Evolutionary conservation across 352 stramenopile species (phyloP), one percentile per base, ranked within the genome.

Genomic region (Globisporangium spinosum): DNA sequence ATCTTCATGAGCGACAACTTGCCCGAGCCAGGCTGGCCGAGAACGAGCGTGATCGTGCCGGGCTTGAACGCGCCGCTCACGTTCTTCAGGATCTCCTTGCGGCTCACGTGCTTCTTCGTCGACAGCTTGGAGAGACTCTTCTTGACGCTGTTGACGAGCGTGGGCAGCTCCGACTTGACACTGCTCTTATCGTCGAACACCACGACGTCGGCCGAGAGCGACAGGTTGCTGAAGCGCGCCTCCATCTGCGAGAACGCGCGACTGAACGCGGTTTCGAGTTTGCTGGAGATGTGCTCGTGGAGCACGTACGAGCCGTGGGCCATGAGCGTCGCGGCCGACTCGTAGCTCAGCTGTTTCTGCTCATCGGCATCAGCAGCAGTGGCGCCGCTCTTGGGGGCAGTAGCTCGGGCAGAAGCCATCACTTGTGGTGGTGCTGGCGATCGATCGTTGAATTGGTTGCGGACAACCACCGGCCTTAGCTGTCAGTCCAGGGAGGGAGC

Each of bases 1-100:
- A 70, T 6, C 45, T 74, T 74, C 66, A 74, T 60, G 17, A 70
- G 64, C 29, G 56, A n/a, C n/a, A 38, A 66, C 64, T 70, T 70
- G 64, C 56, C 64, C 0, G 47, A 54, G 1, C 47, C 47, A 25
- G 47, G 47, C 9, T 54, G 47, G 6, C 47, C 47, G 17, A 54
- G 47, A 8, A 54, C 12, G 17, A 54, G 6, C 47, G n/a, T 54
- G 20, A 54, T 22, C 47, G n/a, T 13, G 0, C 47, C 47, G 47
- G 47, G 47, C 47, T 25, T 54, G 47, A 54, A 25, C 47, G 13
- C 47, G 15, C 7, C 47, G 9, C 47, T 54, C 17, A 54, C 8
- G 47, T 54, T 54, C 47, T 54, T 54, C 15, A 54, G 6, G n/a
- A 54, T 54, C 0, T 54, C 47, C 47, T 54, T 54, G 20, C 47